phyloP scores from a whole-genome alignment of 163 green algal species.

The Prototheca cutis region DNA sequence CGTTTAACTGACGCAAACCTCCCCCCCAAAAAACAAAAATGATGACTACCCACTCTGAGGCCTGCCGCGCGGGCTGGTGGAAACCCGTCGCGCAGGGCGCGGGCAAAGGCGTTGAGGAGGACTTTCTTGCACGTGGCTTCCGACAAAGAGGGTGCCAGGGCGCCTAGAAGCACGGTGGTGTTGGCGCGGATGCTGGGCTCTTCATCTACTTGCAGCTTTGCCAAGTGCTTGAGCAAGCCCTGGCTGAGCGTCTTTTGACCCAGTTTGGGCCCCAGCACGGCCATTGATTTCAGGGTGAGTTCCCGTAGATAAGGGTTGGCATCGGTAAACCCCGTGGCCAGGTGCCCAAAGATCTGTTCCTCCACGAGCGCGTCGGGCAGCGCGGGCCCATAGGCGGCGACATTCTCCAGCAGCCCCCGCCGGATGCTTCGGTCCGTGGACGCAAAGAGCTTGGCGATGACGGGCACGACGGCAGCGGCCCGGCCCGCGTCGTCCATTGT shows the following conservation, averaged over 20 bases:
- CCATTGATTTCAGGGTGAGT: slow-evolving; percentile 90
- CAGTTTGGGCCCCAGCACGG: slow-evolving; percentile 83
- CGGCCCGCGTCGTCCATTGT: slow-evolving; percentile 56
- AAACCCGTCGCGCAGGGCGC: slow-evolving; percentile 84
- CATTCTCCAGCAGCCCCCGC: slow-evolving; percentile 77
- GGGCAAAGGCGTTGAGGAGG: slow-evolving; percentile 92
- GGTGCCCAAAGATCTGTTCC: slow-evolving; percentile 69
- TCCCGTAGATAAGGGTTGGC: slow-evolving; percentile 85
- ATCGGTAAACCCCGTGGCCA: slow-evolving; percentile 76
- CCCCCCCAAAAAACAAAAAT: not conserved
- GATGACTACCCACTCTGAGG: slow-evolving; percentile 33
- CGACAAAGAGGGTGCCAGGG: slow-evolving; percentile 72
- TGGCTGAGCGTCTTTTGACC: slow-evolving; percentile 72
- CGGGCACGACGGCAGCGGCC: slow-evolving; percentile 62
- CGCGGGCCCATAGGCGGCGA: slow-evolving; percentile 60
- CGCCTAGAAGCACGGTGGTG: slow-evolving; percentile 94
- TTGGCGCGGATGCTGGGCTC: slow-evolving; percentile 94
- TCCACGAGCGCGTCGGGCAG: slow-evolving; percentile 34
- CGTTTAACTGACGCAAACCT: too few species aligned
- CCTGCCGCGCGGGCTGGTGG: slow-evolving; percentile 67
- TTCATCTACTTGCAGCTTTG: slow-evolving; percentile 91
- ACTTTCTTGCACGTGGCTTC: slow-evolving; percentile 57
- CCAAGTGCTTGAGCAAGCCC: slow-evolving; percentile 88
- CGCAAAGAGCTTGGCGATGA: slow-evolving; percentile 78
- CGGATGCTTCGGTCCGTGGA: slow-evolving; percentile 56